Percentiles rank a stretch among this genome's conserved stretches.
phyloP scores from a whole-genome alignment of 83 land plant species.

The Thuja plicata region DNA sequence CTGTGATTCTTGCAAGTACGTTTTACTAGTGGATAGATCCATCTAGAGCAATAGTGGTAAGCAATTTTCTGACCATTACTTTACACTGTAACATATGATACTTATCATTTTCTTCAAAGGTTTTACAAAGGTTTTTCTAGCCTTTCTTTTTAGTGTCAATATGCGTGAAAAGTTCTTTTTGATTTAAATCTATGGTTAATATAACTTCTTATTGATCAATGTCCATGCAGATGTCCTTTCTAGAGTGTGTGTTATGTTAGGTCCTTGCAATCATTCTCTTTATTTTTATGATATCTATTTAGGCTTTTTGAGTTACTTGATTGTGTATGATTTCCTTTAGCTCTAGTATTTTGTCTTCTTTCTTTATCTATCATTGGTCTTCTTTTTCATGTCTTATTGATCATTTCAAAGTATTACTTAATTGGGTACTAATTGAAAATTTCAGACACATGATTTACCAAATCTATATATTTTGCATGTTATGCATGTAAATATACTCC shows the following conservation, averaged over 20 bases:
- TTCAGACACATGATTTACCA: not conserved
- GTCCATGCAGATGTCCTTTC: not conserved
- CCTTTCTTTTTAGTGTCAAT: not conserved
- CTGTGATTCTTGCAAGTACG: constrained; percentile 52
- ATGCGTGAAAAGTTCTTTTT: not conserved
- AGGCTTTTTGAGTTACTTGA: not conserved
- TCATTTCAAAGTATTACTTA: not conserved
- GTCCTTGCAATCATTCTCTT: not conserved
- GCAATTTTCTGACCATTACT: constrained; percentile 7
- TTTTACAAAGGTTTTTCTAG: not conserved
- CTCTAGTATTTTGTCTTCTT: no score
- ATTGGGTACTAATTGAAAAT: not conserved
- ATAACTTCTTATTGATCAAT: not conserved
- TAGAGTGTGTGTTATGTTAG: not conserved
- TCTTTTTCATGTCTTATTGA: not conserved
- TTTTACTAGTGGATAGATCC: constrained; percentile 70
- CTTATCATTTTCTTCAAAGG: not conserved
- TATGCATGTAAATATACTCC: not conserved
- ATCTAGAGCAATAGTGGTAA: constrained; percentile 68
- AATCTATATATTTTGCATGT: not conserved
- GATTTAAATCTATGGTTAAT: not conserved
- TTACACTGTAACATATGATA: not conserved
- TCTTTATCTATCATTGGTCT: not conserved
- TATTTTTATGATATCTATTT: not conserved
- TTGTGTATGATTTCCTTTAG: no score